A percentile compares a stretch with the other conserved stretches of the same genome.
These are phyloP conservation scores for Xylona heveae DNA, from an alignment of 495 filamentous ascomycete genomes.

Conservation along the genomic window DNA sequence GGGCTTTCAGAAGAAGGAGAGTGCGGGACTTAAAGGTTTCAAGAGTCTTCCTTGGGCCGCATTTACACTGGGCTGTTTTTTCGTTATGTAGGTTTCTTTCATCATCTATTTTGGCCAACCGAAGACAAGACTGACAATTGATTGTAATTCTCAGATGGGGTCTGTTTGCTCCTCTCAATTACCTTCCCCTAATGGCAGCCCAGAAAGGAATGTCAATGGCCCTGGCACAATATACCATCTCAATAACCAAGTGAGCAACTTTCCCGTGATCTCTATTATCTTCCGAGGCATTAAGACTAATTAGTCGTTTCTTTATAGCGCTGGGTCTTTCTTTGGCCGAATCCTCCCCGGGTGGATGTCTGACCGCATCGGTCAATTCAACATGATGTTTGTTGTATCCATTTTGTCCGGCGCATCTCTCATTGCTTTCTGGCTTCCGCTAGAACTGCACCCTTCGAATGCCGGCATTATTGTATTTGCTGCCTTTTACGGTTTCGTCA, in stretches of 20 bases:
- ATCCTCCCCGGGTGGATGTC: constrained; percentile 3
- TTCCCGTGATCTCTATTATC: too few species aligned
- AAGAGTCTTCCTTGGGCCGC: constrained; percentile 1
- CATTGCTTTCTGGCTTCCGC: constrained; percentile 4
- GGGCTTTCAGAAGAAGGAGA: constrained; percentile 4
- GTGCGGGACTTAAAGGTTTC: constrained; percentile 1
- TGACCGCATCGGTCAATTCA: constrained; percentile 4
- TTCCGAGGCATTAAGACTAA: not conserved
- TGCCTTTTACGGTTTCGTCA: constrained; percentile 4
- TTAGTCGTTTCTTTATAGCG: not conserved
- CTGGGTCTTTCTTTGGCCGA: constrained; percentile 2
- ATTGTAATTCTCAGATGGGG: constrained; percentile 5
- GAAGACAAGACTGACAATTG: constrained; percentile 2
- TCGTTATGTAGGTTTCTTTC: constrained; percentile 6
- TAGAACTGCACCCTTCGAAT: constrained; percentile 2
- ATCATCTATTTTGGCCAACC: not conserved
- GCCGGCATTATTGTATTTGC: constrained; percentile 2
- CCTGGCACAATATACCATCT: constrained; percentile 1
- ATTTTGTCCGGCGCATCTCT: constrained; percentile 2
- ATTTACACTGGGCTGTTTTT: constrained; percentile 6
- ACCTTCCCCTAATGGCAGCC: constrained; percentile 4
- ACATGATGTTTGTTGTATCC: constrained; percentile 2
- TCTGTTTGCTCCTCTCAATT: constrained; percentile 3
- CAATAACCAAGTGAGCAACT: constrained; percentile 5
- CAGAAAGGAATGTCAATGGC: constrained; percentile 1